Conservation (phyloP, 2,329 filamentous ascomycete species). For the Didymella pinodella region DNA sequence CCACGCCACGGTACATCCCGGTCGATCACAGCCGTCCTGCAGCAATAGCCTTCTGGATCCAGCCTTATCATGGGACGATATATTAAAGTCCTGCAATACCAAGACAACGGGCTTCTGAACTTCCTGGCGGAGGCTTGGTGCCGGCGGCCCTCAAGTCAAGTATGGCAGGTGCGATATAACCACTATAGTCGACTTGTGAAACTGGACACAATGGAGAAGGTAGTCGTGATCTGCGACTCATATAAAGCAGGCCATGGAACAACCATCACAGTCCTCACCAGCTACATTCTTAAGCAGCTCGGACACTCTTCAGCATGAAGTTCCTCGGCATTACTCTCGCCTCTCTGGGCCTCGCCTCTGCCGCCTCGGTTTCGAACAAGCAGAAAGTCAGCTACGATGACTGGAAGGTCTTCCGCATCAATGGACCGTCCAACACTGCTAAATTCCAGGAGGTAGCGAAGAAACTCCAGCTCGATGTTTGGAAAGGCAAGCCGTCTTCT, state of each 20-base stretch:
- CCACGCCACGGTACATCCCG: constrained; percentile 14
- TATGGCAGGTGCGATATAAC: constrained; percentile 20
- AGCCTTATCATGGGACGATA: constrained; percentile 21
- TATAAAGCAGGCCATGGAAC: constrained; percentile 8
- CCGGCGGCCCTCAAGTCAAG: constrained; percentile 16
- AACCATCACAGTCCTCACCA: constrained; percentile 18
- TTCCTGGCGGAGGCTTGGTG: constrained; percentile 22
- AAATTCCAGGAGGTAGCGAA: constrained; percentile 42
- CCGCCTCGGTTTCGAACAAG: constrained; percentile 41
- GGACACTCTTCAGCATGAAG: constrained; percentile 37
- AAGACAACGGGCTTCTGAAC: constrained; percentile 15
- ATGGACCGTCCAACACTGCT: constrained; percentile 38
- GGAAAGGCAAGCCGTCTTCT: constrained; percentile 46
- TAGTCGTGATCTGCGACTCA: neutral
- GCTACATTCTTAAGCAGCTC: constrained; percentile 12
- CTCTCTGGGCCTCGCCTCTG: constrained; percentile 44
- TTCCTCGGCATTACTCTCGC: constrained; percentile 41
- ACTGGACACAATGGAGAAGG: constrained; percentile 4
- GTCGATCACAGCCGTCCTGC: constrained; percentile 19
- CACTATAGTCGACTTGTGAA: constrained; percentile 11
- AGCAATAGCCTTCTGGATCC: constrained; percentile 20
- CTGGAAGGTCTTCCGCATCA: constrained; percentile 50
- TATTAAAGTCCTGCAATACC: constrained; percentile 21
- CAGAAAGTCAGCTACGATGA: constrained; percentile 45
- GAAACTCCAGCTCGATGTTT: constrained; percentile 43